phyloP scores from a whole-genome alignment of 441 rosid genomes.

The Aleurites moluccanus region DNA sequence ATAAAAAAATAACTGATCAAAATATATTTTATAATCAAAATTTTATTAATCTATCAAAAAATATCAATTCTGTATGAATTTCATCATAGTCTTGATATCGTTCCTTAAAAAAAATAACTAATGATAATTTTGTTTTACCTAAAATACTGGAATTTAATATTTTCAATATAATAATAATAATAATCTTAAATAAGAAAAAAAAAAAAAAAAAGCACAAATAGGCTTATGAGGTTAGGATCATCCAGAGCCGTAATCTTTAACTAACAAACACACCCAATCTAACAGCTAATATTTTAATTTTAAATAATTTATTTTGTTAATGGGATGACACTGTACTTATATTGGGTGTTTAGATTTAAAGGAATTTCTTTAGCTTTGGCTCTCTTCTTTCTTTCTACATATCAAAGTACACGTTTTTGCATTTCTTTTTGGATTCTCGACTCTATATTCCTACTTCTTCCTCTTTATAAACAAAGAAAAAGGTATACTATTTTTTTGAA shows the following conservation, averaged over 20 bases:
- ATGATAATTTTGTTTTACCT: too few species aligned
- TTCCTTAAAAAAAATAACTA: too few species aligned
- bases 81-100: too few species aligned
- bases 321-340: constrained; percentile 30
- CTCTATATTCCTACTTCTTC: not conserved
- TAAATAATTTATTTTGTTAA: not conserved
- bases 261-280: constrained; percentile 12
- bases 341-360: not conserved
- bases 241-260: constrained; percentile 28
- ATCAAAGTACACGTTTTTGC: constrained; percentile 19
- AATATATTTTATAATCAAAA: too few species aligned
- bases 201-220: not conserved
- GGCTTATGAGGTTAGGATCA: constrained; percentile 1
- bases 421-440: not conserved
- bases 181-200: too few species aligned
- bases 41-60: too few species aligned
- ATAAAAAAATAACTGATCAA: too few species aligned
- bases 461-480: not conserved
- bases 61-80: too few species aligned
- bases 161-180: too few species aligned
- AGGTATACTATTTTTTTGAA: not conserved
- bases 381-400: not conserved
- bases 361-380: not conserved
- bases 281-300: constrained; percentile 24
- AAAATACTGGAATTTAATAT: too few species aligned